Percentiles rank a stretch among this genome's conserved stretches.
phyloP scores from a whole-genome alignment of 805 yeast species.

The Cyberlindnera nakhonratchasimensis region DNA sequence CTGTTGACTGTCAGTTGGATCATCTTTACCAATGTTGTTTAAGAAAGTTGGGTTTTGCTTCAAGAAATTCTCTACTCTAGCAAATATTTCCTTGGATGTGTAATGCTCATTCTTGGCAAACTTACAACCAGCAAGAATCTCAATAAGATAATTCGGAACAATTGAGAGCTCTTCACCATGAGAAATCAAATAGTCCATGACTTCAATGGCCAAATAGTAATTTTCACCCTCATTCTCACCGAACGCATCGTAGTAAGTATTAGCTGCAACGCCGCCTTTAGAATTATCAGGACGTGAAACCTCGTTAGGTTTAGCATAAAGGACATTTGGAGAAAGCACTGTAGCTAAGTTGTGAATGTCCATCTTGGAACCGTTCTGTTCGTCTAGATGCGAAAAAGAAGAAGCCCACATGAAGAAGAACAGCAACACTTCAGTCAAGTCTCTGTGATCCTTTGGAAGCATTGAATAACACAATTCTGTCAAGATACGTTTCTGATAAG shows the following conservation, averaged over 20 bases:
- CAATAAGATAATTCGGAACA: constrained; percentile 58
- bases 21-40: constrained; percentile 17
- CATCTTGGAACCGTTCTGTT: constrained; percentile 91
- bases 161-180: constrained; percentile 73
- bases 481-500: constrained; percentile 45
- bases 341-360: constrained; percentile 93
- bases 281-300: constrained; percentile 25
- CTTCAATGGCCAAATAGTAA: constrained; percentile 88
- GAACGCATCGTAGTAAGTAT: constrained; percentile 36
- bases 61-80: constrained; percentile 31
- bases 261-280: constrained; percentile 25
- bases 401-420: constrained; percentile 93
- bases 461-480: constrained; percentile 66
- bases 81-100: constrained; percentile 39
- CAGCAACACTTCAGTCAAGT: constrained; percentile 78
- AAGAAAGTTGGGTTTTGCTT: constrained; percentile 26
- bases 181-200: constrained; percentile 77
- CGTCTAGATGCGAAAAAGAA: constrained; percentile 89
- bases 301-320: constrained; percentile 52
- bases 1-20: constrained; percentile 8
- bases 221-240: constrained; percentile 55
- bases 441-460: constrained; percentile 79
- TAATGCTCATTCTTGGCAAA: constrained; percentile 21
- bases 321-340: constrained; percentile 88
- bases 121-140: constrained; percentile 23